A percentile compares a stretch with the other conserved stretches of the same genome.
Evolutionary conservation across 352 stramenopile genomes (phyloP).

Genomic region (Globisporangium echinulatum): DNA sequence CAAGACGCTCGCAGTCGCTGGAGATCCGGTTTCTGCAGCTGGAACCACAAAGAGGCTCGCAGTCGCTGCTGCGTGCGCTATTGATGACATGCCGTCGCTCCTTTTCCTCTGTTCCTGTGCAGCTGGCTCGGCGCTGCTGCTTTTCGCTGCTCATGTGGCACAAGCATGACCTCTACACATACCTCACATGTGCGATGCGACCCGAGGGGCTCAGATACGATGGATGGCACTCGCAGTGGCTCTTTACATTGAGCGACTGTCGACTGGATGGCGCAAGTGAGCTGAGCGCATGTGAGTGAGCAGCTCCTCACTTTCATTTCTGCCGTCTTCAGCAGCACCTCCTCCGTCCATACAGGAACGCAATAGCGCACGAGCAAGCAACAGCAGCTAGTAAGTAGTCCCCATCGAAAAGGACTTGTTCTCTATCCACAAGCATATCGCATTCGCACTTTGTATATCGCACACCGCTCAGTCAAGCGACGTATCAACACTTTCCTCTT

Average conservation of each 20-base stretch:
- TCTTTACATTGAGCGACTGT: background rate
- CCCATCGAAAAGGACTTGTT: conserved; percentile 5
- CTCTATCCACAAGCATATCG: no score
- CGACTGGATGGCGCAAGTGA: background rate
- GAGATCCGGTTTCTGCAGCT: background rate
- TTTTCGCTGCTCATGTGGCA: background rate
- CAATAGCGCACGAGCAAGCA: background rate
- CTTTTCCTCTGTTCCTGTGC: background rate
- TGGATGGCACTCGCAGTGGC: background rate
- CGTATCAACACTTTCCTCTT: background rate
- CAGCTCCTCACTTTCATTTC: conserved; percentile 3
- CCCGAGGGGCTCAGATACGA: background rate
- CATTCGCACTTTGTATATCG: background rate
- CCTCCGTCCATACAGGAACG: background rate
- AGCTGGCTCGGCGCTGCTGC: background rate
- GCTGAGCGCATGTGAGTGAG: background rate
- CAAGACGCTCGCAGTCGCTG: no score
- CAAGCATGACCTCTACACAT: background rate
- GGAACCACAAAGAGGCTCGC: background rate
- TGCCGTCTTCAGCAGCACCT: conserved; percentile 7
- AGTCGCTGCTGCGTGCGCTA: background rate
- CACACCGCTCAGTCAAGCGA: background rate
- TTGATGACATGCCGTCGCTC: background rate
- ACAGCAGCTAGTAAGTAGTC: background rate
- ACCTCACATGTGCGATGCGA: background rate